These are phyloP conservation scores for Lavandula angustifolia DNA, from an alignment of 257 asterid genomes.

Conservation along the genomic window DNA sequence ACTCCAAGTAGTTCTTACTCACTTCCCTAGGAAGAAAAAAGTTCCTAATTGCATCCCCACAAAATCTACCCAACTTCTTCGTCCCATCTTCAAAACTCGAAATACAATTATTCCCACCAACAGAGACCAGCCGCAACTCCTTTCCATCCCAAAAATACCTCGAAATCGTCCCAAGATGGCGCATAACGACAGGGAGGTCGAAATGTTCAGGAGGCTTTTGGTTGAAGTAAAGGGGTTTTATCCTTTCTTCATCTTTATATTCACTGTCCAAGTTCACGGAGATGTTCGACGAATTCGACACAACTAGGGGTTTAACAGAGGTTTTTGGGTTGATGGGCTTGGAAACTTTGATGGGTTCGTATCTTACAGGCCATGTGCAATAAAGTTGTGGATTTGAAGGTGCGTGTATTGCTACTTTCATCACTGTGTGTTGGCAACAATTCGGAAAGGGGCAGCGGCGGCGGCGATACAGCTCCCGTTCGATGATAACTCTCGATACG, in stretches of 20 bases:
- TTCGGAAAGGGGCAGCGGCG: background rate
- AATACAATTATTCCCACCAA: slow-evolving; percentile 54
- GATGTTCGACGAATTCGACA: slow-evolving; percentile 43
- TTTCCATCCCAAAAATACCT: slow-evolving; percentile 79
- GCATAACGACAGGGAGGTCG: slow-evolving; percentile 56
- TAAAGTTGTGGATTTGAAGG: slow-evolving; percentile 33
- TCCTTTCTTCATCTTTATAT: slow-evolving; percentile 34
- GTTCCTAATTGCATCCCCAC: slow-evolving; percentile 51
- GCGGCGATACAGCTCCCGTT: background rate
- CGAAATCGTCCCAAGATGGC: slow-evolving; percentile 52
- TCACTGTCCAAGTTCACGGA: slow-evolving; percentile 38
- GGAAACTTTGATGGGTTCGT: slow-evolving; percentile 33
- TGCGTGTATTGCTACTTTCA: slow-evolving; percentile 31
- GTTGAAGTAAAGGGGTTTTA: slow-evolving; percentile 23
- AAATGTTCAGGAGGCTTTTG: slow-evolving; percentile 30
- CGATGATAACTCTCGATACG: background rate
- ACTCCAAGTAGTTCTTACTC: slow-evolving; percentile 69
- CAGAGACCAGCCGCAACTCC: slow-evolving; percentile 51
- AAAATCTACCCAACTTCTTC: slow-evolving; percentile 45
- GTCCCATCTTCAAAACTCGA: slow-evolving; percentile 54
- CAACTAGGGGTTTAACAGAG: slow-evolving; percentile 56
- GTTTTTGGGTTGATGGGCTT: slow-evolving; percentile 42
- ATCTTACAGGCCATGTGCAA: slow-evolving; percentile 34
- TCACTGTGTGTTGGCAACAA: slow-evolving; percentile 13
- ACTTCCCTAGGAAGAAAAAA: slow-evolving; percentile 80